Conservation (phyloP, 2,329 filamentous ascomycete species). For the Cladobotryum mycophilum region DNA sequence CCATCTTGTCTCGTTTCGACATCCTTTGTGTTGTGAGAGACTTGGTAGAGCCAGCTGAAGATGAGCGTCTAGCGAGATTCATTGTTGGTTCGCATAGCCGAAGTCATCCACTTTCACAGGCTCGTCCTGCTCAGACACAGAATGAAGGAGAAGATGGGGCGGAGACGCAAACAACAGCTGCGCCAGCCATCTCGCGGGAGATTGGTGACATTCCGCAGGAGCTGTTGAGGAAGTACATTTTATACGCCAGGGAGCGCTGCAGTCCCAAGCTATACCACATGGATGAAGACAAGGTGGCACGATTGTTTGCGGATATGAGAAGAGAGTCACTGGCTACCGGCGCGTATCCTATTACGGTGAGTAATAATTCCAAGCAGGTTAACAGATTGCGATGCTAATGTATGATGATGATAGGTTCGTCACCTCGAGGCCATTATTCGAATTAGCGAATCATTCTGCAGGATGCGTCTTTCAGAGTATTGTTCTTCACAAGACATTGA, state of each 20-base stretch:
- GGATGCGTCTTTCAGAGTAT: slow-evolving; percentile 97
- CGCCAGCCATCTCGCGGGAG: slow-evolving; percentile 23
- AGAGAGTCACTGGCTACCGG: slow-evolving; percentile 88
- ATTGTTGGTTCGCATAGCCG: slow-evolving; percentile 91
- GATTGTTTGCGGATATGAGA: slow-evolving; percentile 93
- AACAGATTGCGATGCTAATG: slow-evolving; percentile 3
- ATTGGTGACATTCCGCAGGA: slow-evolving; percentile 81
- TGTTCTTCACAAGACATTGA: slow-evolving; percentile 88
- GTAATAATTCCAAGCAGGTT: slow-evolving; percentile 29
- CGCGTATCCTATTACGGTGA: slow-evolving; percentile 94
- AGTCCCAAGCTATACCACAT: slow-evolving; percentile 93
- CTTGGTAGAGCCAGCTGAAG: slow-evolving; percentile 85
- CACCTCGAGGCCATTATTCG: slow-evolving; percentile 97
- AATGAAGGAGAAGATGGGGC: slow-evolving; percentile 36
- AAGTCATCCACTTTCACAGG: slow-evolving; percentile 65
- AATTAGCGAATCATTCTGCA: slow-evolving; percentile 88
- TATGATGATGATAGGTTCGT: slow-evolving; percentile 61
- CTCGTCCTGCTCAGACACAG: slow-evolving; percentile 23
- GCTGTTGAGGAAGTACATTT: slow-evolving; percentile 88
- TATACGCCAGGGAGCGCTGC: slow-evolving; percentile 87
- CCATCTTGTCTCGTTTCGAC: slow-evolving; percentile 95
- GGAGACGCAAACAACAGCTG: slow-evolving; percentile 28
- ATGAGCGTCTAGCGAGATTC: slow-evolving; percentile 88
- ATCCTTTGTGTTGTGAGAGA: slow-evolving; percentile 95
- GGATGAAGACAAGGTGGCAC: slow-evolving; percentile 92